Evolutionary conservation across 176 grass and related monocot species (phyloP).

Genomic region (Eleusine coracana): DNA sequence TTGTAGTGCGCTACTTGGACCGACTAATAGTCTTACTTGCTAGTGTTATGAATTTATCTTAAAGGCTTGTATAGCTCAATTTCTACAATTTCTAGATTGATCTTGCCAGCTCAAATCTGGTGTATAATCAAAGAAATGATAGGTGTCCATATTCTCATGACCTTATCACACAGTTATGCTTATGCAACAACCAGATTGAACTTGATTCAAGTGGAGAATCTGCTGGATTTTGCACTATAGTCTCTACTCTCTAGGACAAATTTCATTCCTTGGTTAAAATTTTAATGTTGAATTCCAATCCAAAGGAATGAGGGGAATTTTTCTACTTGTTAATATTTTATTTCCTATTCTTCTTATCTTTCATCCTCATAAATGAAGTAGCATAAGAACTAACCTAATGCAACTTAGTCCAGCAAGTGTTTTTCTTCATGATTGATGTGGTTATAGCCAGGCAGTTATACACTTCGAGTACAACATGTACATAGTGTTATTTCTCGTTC

Average conservation of each 20-base stretch:
- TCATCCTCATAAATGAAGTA: neutral
- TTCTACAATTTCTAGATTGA: neutral
- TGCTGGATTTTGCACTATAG: neutral
- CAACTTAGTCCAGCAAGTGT: constrained; percentile 4
- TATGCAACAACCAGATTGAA: neutral
- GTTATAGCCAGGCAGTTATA: neutral
- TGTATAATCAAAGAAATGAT: neutral
- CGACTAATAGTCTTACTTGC: neutral
- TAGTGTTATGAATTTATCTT: neutral
- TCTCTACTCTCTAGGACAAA: neutral
- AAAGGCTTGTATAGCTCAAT: constrained; percentile 4
- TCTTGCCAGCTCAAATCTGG: neutral
- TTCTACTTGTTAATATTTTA: neutral
- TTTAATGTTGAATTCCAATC: neutral
- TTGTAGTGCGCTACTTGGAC: neutral
- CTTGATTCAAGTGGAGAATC: constrained; percentile 3
- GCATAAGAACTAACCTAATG: neutral
- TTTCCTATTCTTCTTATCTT: neutral
- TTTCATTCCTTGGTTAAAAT: neutral
- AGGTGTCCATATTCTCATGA: neutral
- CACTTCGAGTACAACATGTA: constrained; percentile 9
- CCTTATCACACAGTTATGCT: neutral
- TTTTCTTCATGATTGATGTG: constrained; percentile 13
- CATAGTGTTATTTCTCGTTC: constrained; percentile 25
- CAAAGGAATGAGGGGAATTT: neutral